Percentiles rank a stretch among this genome's conserved stretches.
These are phyloP conservation scores for Mycena citricolor DNA, from an alignment of 1,284 basidiomycete species.

Conservation along the genomic window DNA sequence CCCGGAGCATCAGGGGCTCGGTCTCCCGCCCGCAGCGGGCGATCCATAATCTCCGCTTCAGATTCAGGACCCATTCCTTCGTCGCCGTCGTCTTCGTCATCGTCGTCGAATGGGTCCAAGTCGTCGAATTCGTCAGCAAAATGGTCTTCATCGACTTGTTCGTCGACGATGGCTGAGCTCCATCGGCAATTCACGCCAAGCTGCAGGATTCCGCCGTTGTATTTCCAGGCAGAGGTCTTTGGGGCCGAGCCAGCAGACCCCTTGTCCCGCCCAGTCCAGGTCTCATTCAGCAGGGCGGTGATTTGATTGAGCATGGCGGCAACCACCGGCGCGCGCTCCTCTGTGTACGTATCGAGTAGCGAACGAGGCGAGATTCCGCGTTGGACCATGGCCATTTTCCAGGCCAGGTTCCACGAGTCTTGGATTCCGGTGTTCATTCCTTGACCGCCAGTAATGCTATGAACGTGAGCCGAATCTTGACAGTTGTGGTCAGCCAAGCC, in stretches of 20 bases:
- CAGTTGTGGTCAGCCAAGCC: neutral
- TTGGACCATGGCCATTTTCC: conserved; percentile 41
- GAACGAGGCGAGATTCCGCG: conserved; percentile 31
- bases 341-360: conserved; percentile 36
- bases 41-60: conserved; percentile 2
- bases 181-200: conserved; percentile 29
- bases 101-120: conserved; percentile 1
- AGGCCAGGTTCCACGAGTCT: conserved; percentile 42
- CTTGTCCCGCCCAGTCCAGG: conserved; percentile 11
- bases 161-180: conserved; percentile 28
- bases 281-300: conserved; percentile 25
- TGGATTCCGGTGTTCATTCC: conserved; percentile 42
- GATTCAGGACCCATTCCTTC: neutral
- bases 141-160: conserved; percentile 14
- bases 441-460: conserved; percentile 29
- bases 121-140: conserved; percentile 4
- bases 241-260: conserved; percentile 23
- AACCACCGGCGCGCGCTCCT: conserved; percentile 40
- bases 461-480: conserved; percentile 24
- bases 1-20: conserved; percentile 35
- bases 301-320: conserved; percentile 34
- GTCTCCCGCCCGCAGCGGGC: conserved; percentile 33
- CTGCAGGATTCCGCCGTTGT: conserved; percentile 21
- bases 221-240: conserved; percentile 13
- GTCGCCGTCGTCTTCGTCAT: conserved; percentile 2